phyloP scores from a whole-genome alignment of 306 rosid species.

The Arachis stenosperma region DNA sequence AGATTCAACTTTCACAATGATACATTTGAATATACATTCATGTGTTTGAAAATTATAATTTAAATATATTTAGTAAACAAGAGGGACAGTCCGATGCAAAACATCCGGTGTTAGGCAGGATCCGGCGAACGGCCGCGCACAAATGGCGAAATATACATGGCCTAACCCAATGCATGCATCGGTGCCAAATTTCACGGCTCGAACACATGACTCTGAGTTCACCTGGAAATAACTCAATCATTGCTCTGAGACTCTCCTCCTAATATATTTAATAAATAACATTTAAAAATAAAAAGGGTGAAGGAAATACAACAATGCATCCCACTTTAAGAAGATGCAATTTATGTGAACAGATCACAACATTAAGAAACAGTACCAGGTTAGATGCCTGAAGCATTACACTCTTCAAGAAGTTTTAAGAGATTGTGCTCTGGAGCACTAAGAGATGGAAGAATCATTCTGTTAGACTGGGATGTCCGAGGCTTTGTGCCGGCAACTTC shows the following conservation, averaged over 20 bases:
- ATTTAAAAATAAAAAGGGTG: background rate
- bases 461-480: constrained; percentile 52
- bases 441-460: constrained; percentile 79
- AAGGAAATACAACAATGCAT: background rate
- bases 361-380: constrained; percentile 43
- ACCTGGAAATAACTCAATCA: too few species aligned
- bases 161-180: too few species aligned
- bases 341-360: constrained; percentile 35
- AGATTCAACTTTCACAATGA: constrained; percentile 38
- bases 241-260: too few species aligned
- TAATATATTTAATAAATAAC: background rate
- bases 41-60: constrained; percentile 22
- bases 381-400: constrained; percentile 75
- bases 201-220: too few species aligned
- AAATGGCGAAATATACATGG: too few species aligned
- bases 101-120: too few species aligned
- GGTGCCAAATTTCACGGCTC: too few species aligned
- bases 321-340: constrained; percentile 27
- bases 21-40: constrained; percentile 40
- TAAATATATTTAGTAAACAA: background rate
- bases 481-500: constrained; percentile 54
- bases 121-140: too few species aligned
- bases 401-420: constrained; percentile 86
- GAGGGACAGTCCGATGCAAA: background rate
- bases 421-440: constrained; percentile 94